Evolutionary conservation across 2,329 filamentous ascomycete genomes (phyloP).

Genomic region (Colletotrichum zoysiae): DNA sequence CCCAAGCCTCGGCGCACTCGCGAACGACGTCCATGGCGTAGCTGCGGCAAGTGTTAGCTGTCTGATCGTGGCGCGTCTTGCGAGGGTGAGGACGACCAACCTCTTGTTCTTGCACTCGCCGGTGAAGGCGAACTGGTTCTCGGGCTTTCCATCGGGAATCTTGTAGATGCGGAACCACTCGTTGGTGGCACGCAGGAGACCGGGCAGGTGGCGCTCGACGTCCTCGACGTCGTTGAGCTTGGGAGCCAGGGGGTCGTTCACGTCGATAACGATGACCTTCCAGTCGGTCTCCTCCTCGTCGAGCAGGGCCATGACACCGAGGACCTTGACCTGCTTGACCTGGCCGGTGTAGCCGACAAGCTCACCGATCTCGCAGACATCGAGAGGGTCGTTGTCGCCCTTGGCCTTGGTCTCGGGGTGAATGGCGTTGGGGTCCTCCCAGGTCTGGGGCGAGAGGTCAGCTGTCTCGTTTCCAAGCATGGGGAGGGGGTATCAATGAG

Average conservation of each 20-base stretch:
- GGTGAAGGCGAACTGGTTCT: slow-evolving; percentile 99
- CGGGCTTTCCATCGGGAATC: slow-evolving; percentile 99
- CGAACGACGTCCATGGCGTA: slow-evolving; percentile 96
- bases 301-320: slow-evolving; percentile 98
- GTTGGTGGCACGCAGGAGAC: slow-evolving; percentile 96
- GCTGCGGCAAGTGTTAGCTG: slow-evolving; percentile 54
- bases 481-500: not conserved
- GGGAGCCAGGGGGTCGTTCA: slow-evolving; percentile 95
- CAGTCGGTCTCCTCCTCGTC: slow-evolving; percentile 99
- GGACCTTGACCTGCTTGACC: slow-evolving; percentile 99
- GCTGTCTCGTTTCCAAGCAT: not conserved
- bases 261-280: slow-evolving; percentile 99
- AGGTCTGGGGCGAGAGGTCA: slow-evolving; percentile 73
- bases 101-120: slow-evolving; percentile 99
- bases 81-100: slow-evolving; percentile 61
- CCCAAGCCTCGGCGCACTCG: slow-evolving; percentile 97
- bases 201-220: slow-evolving; percentile 97
- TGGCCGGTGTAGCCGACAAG: slow-evolving; percentile 95
- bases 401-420: slow-evolving; percentile 99
- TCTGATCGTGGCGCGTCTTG: not conserved
- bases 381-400: slow-evolving; percentile 98
- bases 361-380: slow-evolving; percentile 99
- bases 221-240: slow-evolving; percentile 99
- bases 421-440: slow-evolving; percentile 96
- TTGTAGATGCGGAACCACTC: slow-evolving; percentile 99